Base-by-base conservation (phyloP, 768 basidiomycete species). In the Termitomyces sp. region DNA sequence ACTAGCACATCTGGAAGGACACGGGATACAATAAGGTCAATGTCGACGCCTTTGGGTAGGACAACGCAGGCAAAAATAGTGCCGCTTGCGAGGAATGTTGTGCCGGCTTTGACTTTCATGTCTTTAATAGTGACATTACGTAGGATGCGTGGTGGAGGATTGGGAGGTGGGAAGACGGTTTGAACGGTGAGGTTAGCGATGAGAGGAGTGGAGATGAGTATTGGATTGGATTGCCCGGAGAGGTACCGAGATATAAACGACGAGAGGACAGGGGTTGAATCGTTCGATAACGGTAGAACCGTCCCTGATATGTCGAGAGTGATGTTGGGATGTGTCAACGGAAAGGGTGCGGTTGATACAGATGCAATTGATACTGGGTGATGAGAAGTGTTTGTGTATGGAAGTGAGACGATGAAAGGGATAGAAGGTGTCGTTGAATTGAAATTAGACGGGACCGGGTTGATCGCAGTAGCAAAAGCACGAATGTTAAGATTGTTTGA, bases 1-100 rank as follows among this genome's bases (percentile, higher is more conserved):
- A 93, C 77, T 6, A 92, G 68, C 26, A 88, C 84, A 64, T 93
- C 90, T 0, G 90, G 89, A 54, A 88, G 74, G 26, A 91, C 79
- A 42, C 74, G 77, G 7, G 71, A 77, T 19, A 91, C 84, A 42
- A 83, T 72, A 49, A 91, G 67, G n/a, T 71, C 74, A 26, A 90
- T 70, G 53, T 87, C 68, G 68, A 93, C 80, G 43, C 88, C 88
- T 42, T 68, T 71, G 1, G 90, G 90, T 1, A 93, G 74, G 10
- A 87, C 84, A 35, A 88, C 72, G 17, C 76, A 74, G 7, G 79
- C 90, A 45, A 75, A 77, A 11, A 93, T 81, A 3, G 77, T 77
- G 14, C 89, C 91, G 62, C 83, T 90, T 0, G 89, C 86, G 21
- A 86, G 72, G 63, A 92, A 77, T 42, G 64, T 53, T 9, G 63